These are phyloP conservation scores for Fagopyrum homotropicum DNA, from an alignment of 148 eudicot species.

Conservation along the genomic window DNA sequence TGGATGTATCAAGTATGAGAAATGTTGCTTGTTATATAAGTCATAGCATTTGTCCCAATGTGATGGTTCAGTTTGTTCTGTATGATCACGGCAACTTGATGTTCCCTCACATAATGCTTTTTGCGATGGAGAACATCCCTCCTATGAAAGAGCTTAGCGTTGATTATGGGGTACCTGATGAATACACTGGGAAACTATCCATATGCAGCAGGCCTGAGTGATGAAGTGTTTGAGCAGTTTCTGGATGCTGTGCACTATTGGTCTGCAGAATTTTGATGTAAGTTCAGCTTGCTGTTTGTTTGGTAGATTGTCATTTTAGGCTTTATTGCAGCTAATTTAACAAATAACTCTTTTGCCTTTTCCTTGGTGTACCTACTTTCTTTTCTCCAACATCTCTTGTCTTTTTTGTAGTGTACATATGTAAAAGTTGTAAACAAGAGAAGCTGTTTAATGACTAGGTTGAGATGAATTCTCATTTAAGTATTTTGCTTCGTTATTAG, in stretches of 20 bases:
- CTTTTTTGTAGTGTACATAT: too few species aligned
- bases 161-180: slow-evolving; percentile 84
- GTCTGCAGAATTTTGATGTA: slow-evolving; percentile 3
- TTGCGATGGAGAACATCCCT: slow-evolving; percentile 84
- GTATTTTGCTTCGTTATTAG: background rate
- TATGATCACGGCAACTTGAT: slow-evolving; percentile 61
- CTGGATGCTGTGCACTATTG: slow-evolving; percentile 9
- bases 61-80: slow-evolving; percentile 69
- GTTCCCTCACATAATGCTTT: slow-evolving; percentile 78
- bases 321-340: background rate
- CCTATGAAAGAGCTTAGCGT: slow-evolving; percentile 85
- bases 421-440: background rate
- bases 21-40: slow-evolving; percentile 84
- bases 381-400: background rate
- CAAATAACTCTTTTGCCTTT: background rate
- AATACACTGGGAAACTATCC: slow-evolving; percentile 58
- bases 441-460: slow-evolving; percentile 3
- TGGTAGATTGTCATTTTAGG: background rate
- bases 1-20: slow-evolving; percentile 82
- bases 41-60: slow-evolving; percentile 74
- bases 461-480: background rate
- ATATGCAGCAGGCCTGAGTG: slow-evolving; percentile 41
- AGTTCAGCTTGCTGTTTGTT: background rate
- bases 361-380: background rate
- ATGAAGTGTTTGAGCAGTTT: slow-evolving; percentile 8